Percentiles rank a stretch among this genome's conserved stretches.
Evolutionary conservation across 805 yeast species (phyloP).

Genomic region (Hanseniaspora nectarophila): DNA sequence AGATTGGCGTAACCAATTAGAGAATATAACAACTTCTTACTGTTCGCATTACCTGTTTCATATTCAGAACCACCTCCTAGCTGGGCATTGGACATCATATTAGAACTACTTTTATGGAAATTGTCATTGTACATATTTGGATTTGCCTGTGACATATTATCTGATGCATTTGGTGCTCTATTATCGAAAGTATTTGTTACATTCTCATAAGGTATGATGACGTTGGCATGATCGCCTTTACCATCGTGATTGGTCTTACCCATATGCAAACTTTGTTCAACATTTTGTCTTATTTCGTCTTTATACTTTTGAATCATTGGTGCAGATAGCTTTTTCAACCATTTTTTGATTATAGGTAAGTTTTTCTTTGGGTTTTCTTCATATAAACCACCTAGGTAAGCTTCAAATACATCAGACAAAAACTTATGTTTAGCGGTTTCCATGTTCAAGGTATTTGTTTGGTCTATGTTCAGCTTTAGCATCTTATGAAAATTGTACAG

Average conservation of each 20-base stretch:
- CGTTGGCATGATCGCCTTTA: not conserved
- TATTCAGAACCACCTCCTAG: slow-evolving; percentile 24
- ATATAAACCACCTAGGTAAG: slow-evolving; percentile 77
- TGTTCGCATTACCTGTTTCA: slow-evolving; percentile 41
- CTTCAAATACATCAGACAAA: slow-evolving; percentile 85
- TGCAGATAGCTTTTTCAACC: slow-evolving; percentile 45
- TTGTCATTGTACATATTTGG: not conserved
- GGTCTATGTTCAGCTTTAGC: slow-evolving; percentile 42
- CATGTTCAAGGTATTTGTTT: slow-evolving; percentile 27
- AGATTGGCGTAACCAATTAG: slow-evolving; percentile 63
- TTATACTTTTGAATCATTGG: slow-evolving; percentile 30
- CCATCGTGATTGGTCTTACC: not conserved
- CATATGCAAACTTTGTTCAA: slow-evolving; percentile 12
- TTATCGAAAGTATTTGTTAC: not conserved
- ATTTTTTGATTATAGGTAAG: slow-evolving; percentile 38
- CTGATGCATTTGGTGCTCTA: not conserved
- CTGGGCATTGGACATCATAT: slow-evolving; percentile 20
- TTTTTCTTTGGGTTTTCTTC: slow-evolving; percentile 40
- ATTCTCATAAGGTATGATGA: not conserved
- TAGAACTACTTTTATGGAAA: slow-evolving; percentile 20
- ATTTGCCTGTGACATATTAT: not conserved
- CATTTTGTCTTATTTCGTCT: slow-evolving; percentile 14
- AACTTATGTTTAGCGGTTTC: slow-evolving; percentile 52
- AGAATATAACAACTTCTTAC: slow-evolving; percentile 68
- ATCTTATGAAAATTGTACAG: slow-evolving; percentile 53